Percentiles rank a stretch among this genome's conserved stretches.
These are phyloP conservation scores for Scenedesmus sp. DNA, from an alignment of 163 green algal species.

Conservation along the genomic window DNA sequence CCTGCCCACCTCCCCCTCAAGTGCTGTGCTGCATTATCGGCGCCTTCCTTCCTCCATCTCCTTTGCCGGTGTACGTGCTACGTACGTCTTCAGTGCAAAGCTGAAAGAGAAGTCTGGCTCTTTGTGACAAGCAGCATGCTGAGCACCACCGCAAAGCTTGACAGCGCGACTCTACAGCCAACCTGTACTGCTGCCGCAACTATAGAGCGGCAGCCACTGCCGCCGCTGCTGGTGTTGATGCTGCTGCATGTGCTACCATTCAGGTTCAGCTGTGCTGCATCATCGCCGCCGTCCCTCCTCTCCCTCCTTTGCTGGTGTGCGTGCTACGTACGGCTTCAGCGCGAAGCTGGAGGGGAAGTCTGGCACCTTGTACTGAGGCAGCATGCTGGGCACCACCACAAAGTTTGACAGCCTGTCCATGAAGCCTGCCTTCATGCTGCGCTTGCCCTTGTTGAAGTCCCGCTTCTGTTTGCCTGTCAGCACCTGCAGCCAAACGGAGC, in stretches of 20 bases:
- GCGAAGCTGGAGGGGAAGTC: conserved; percentile 68
- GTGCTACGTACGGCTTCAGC: conserved; percentile 72
- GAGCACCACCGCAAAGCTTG: too few species aligned
- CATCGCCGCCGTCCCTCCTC: neutral
- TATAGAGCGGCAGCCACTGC: neutral
- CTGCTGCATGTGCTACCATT: neutral
- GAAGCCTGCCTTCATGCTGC: conserved; percentile 63
- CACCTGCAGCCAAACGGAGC: neutral
- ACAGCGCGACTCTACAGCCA: too few species aligned
- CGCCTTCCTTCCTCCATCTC: neutral
- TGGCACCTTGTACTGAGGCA: conserved; percentile 76
- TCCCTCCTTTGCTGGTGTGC: neutral
- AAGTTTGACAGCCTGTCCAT: conserved; percentile 64
- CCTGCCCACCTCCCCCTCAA: too few species aligned
- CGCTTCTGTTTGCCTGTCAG: conserved; percentile 67
- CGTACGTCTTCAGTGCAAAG: conserved; percentile 72
- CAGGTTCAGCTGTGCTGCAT: neutral
- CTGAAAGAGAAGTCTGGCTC: conserved; percentile 68
- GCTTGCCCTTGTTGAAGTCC: conserved; percentile 86
- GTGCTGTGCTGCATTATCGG: too few species aligned
- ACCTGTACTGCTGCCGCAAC: too few species aligned
- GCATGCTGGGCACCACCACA: conserved; percentile 56
- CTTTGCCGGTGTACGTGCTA: conserved; percentile 42
- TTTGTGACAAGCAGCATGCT: conserved; percentile 71
- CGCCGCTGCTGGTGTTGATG: neutral